phyloP scores from a whole-genome alignment of 305 asterid genomes.

The Fraxinus latifolia region DNA sequence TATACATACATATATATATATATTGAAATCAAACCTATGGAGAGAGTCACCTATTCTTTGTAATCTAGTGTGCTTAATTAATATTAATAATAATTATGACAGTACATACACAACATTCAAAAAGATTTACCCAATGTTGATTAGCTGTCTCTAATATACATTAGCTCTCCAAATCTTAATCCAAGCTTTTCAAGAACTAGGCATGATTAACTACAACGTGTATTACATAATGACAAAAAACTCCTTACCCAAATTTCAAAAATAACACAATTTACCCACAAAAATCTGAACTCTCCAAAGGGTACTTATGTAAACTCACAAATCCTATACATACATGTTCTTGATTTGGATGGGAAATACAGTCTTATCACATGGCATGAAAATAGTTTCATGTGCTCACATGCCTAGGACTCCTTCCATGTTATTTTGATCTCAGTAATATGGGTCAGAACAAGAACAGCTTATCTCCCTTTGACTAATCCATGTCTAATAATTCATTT shows the following conservation, averaged over 20 bases:
- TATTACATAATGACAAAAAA: conserved; percentile 30
- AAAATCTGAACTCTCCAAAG: conserved; percentile 20
- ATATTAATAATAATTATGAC: conserved; percentile 20
- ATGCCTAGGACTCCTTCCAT: conserved; percentile 59
- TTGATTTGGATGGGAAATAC: conserved; percentile 41
- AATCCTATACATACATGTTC: not conserved
- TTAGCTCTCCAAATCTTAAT: conserved; percentile 32
- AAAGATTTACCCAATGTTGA: conserved; percentile 28
- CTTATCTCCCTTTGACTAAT: conserved; percentile 38
- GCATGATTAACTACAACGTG: conserved; percentile 39
- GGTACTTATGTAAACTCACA: conserved; percentile 30
- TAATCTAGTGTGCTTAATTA: conserved; percentile 23
- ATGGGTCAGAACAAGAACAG: conserved; percentile 31
- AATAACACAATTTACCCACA: conserved; percentile 10
- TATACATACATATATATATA: no score
- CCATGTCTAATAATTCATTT: conserved; percentile 35
- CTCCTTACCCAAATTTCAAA: conserved; percentile 27
- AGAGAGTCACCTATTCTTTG: conserved; percentile 26
- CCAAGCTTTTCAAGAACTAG: conserved; percentile 36
- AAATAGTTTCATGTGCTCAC: conserved; percentile 72
- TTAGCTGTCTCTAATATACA: conserved; percentile 41
- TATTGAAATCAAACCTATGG: conserved; percentile 23
- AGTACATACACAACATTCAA: conserved; percentile 23
- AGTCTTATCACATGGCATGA: conserved; percentile 59
- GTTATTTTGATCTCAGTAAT: conserved; percentile 48